Conservation (phyloP, 257 asterid genomes). For the Gardenia jasminoides region DNA sequence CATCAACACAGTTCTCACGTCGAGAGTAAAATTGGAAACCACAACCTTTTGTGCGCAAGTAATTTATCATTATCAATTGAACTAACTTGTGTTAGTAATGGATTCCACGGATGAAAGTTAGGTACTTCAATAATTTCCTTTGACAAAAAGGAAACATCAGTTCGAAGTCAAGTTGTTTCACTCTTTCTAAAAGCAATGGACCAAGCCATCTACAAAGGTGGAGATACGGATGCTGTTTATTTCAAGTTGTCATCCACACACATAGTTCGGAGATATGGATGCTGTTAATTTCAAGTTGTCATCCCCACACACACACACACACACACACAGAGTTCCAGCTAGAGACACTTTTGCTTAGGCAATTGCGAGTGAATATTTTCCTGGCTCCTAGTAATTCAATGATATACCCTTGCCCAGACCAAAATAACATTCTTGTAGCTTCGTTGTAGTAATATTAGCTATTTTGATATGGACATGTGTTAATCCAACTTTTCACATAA, state of each 20-base stretch:
- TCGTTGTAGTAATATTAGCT: neutral
- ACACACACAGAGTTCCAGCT: neutral
- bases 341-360: neutral
- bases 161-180: neutral
- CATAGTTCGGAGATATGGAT: too few species aligned
- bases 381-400: neutral
- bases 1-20: too few species aligned
- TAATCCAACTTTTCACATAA: neutral
- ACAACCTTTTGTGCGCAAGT: too few species aligned
- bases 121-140: too few species aligned
- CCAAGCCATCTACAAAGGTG: neutral
- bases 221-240: too few species aligned
- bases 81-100: too few species aligned
- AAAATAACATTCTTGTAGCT: neutral
- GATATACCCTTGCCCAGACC: neutral
- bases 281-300: neutral
- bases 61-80: too few species aligned
- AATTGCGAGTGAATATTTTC: neutral
- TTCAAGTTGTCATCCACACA: too few species aligned
- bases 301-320: neutral
- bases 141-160: too few species aligned
- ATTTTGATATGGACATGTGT: too few species aligned
- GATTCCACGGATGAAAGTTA: too few species aligned
- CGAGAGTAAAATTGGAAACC: too few species aligned
- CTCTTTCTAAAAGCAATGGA: neutral